These are phyloP conservation scores for Austroboletus rostrupii DNA, from an alignment of 1,284 basidiomycete genomes.

Conservation along the genomic window DNA sequence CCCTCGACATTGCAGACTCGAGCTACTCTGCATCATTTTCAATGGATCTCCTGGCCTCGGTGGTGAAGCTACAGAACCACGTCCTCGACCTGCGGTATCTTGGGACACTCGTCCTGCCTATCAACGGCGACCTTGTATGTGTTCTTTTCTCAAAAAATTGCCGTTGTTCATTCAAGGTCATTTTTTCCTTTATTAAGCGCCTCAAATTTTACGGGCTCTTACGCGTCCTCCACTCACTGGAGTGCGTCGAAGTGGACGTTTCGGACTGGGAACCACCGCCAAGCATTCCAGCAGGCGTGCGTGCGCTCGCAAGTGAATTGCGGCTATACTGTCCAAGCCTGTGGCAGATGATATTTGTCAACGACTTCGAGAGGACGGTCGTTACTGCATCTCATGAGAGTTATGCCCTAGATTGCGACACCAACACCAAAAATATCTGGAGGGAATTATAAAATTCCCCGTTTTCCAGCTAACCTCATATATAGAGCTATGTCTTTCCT, in stretches of 20 bases:
- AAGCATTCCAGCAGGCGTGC: slow-evolving; percentile 44
- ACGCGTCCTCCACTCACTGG: slow-evolving; percentile 45
- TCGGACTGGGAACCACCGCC: slow-evolving; percentile 61
- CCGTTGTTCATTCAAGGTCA: slow-evolving; percentile 10
- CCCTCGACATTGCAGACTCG: slow-evolving; percentile 60
- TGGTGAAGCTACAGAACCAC: slow-evolving; percentile 35
- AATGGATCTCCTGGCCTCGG: slow-evolving; percentile 43
- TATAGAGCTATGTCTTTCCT: slow-evolving; percentile 4
- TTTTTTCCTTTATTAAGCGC: slow-evolving; percentile 38
- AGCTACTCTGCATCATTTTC: slow-evolving; percentile 51
- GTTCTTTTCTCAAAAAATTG: slow-evolving; percentile 38
- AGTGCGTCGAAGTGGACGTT: slow-evolving; percentile 58
- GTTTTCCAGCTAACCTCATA: slow-evolving; percentile 1
- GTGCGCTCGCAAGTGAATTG: slow-evolving; percentile 55
- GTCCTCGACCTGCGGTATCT: slow-evolving; percentile 48
- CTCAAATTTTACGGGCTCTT: slow-evolving; percentile 57
- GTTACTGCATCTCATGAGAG: slow-evolving; percentile 41
- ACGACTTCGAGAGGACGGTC: slow-evolving; percentile 55
- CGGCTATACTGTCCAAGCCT: slow-evolving; percentile 54
- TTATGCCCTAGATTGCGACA: slow-evolving; percentile 41
- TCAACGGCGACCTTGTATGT: slow-evolving; percentile 38
- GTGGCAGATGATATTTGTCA: slow-evolving; percentile 50
- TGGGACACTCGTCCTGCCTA: slow-evolving; percentile 52
- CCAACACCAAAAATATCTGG: slow-evolving; percentile 46
- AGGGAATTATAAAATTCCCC: slow-evolving; percentile 39